Evolutionary conservation across 2,329 filamentous ascomycete species (phyloP), one percentile per base, ranked within the genome.

Genomic region (Aspergillus neoniger): DNA sequence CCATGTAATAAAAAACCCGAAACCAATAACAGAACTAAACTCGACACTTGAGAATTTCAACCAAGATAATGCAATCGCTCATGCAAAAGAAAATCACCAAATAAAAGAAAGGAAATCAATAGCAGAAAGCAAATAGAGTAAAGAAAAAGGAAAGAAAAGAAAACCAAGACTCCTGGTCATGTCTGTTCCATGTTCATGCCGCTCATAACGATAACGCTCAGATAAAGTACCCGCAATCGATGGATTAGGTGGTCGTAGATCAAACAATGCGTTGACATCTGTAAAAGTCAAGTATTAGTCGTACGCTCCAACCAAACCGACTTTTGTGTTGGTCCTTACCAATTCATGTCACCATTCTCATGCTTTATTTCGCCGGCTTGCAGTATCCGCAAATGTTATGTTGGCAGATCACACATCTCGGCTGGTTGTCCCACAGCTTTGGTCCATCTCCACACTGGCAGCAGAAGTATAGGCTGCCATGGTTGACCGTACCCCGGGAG

Each of bases 381-480:
- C 76, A 78, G 14, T 10, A 4, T 5, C 2, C 0, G 68, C 77
- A 79, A 25, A 64, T 67, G 14, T 41, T 39, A 23, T 79, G 77
- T 2, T 68, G 1, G 67, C 77, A 79, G 0, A 41, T 58, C 2
- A 76, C 64, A 55, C 77, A 79, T 19, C 39, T 48, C 2, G 72
- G 67, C 47, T 79, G 74, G 30, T 61, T 47, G 10, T 73, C 65
- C 62, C 65, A 78, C 41, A 76, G 63, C 55, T 78, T 79, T 0
- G 77, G 77, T 0, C 77, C 77, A 44, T 79, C 76, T 1, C 67
- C 41, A 60, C 77, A 79, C 4, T 60, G 1, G 69, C 77, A 79
- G 67, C 77, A 79, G 57, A 75, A 69, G 49, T 76, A 79, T 63
- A 76, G 66, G 55, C 70, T 63, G 9, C 67, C 70, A 1, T 62